These are phyloP conservation scores for Malassezia brasiliensis DNA, from an alignment of 1,284 basidiomycete species.

Conservation along the genomic window DNA sequence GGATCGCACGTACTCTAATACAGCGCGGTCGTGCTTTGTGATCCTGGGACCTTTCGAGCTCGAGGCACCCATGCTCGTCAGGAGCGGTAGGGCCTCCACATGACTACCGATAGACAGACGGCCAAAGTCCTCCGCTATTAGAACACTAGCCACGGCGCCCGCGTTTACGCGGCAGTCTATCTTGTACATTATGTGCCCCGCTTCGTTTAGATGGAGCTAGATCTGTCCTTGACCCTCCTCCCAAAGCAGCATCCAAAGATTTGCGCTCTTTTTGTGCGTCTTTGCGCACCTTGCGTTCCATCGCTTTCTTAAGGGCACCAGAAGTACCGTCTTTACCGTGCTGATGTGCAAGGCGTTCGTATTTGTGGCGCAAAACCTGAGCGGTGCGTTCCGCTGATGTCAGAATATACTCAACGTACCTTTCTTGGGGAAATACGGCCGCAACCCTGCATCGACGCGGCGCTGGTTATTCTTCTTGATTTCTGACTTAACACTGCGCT, in stretches of 20 bases:
- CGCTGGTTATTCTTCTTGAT: slow-evolving; percentile 45
- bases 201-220: background rate
- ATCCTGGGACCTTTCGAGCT: slow-evolving; percentile 56
- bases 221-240: slow-evolving; percentile 14
- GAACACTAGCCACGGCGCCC: slow-evolving; percentile 11
- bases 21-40: slow-evolving; percentile 81
- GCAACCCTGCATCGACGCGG: slow-evolving; percentile 32
- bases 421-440: slow-evolving; percentile 72
- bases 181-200: background rate
- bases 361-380: slow-evolving; percentile 10
- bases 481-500: slow-evolving; percentile 54
- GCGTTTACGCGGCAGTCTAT: slow-evolving; percentile 9
- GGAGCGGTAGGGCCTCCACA: background rate
- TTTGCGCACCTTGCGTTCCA: slow-evolving; percentile 16
- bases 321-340: background rate
- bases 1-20: slow-evolving; percentile 67
- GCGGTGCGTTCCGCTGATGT: slow-evolving; percentile 9
- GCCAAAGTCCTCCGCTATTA: background rate
- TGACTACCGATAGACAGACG: too few relatives aligned
- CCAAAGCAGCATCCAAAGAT: slow-evolving; percentile 14
- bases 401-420: slow-evolving; percentile 52
- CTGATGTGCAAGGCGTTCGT: slow-evolving; percentile 8
- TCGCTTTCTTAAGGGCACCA: slow-evolving; percentile 11
- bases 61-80: slow-evolving; percentile 25
- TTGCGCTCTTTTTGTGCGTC: slow-evolving; percentile 12